Conservation (phyloP, 495 filamentous ascomycete genomes). For the Letharia columbiana region DNA sequence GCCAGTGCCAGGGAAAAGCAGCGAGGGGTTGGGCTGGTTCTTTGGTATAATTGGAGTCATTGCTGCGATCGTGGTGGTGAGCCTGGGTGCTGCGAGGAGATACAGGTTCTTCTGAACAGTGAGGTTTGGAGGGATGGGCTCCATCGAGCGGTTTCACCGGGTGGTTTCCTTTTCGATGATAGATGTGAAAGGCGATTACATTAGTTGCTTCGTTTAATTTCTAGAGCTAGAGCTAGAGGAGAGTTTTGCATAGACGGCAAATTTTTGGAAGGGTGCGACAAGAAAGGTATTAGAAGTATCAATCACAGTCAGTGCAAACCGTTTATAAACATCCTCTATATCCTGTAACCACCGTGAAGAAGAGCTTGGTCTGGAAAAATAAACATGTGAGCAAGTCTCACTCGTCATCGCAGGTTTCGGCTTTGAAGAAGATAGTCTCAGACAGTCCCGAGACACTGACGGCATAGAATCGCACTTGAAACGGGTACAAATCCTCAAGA, state of each 20-base stretch:
- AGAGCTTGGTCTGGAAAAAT: too few species aligned
- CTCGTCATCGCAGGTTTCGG: too few species aligned
- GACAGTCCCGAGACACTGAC: too few species aligned
- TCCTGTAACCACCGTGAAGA: too few species aligned
- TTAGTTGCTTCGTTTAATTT: background rate
- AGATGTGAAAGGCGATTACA: background rate
- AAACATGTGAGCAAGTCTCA: too few species aligned
- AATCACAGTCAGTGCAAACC: background rate
- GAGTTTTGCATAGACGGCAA: background rate
- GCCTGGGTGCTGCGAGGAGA: constrained; percentile 40
- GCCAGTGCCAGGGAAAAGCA: constrained; percentile 57
- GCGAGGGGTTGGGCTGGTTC: constrained; percentile 57
- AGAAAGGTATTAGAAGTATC: background rate
- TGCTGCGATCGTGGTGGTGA: constrained; percentile 47
- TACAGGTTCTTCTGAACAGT: constrained; percentile 36
- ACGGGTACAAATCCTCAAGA: too few species aligned
- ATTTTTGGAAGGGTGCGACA: background rate
- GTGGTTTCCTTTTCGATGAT: background rate
- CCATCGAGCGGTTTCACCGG: background rate
- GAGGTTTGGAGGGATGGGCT: background rate
- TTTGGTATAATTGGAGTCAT: constrained; percentile 71
- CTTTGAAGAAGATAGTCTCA: too few species aligned
- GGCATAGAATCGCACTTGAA: too few species aligned
- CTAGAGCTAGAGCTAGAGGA: background rate
- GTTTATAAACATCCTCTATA: background rate